These are phyloP conservation scores for Zymoseptoria passerinii DNA, from an alignment of 2,329 filamentous ascomycete genomes.

Conservation along the genomic window DNA sequence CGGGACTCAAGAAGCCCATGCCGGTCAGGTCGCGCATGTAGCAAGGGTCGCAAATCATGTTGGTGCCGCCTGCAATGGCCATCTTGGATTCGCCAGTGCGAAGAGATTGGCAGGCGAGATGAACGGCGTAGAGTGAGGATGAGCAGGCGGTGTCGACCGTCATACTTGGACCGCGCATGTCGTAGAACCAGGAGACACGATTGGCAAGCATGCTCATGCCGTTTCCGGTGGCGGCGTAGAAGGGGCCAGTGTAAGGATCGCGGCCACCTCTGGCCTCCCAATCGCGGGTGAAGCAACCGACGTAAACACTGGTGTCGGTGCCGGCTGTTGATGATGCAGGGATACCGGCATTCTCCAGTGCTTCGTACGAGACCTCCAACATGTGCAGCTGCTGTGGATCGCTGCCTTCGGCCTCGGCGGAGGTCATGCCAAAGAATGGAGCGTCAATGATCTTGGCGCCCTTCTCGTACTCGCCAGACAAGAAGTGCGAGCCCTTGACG, in stretches of 20 bases:
- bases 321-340: conserved; percentile 3
- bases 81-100: conserved; percentile 5
- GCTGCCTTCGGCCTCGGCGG: background rate
- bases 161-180: conserved; percentile 10
- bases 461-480: conserved; percentile 1
- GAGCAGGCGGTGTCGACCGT: conserved; percentile 12
- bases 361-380: conserved; percentile 5
- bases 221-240: conserved; percentile 15
- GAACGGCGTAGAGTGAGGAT: conserved; percentile 8
- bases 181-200: conserved; percentile 14
- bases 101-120: conserved; percentile 9
- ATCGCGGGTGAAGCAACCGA: conserved; percentile 12
- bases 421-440: conserved; percentile 9
- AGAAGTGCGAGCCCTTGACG: conserved; percentile 1
- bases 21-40: background rate
- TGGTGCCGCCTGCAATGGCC: conserved; percentile 4
- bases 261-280: conserved; percentile 6
- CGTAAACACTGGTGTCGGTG: conserved; percentile 7
- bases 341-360: conserved; percentile 9
- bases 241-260: conserved; percentile 8
- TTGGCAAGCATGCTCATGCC: conserved; percentile 5
- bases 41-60: conserved; percentile 8
- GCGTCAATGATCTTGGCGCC: conserved; percentile 5
- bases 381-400: conserved; percentile 4
- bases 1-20: conserved; percentile 25